A percentile compares a stretch with the other conserved stretches of the same genome.
These are phyloP conservation scores for Saturnispora bothae DNA, from an alignment of 805 yeast genomes.

Conservation along the genomic window DNA sequence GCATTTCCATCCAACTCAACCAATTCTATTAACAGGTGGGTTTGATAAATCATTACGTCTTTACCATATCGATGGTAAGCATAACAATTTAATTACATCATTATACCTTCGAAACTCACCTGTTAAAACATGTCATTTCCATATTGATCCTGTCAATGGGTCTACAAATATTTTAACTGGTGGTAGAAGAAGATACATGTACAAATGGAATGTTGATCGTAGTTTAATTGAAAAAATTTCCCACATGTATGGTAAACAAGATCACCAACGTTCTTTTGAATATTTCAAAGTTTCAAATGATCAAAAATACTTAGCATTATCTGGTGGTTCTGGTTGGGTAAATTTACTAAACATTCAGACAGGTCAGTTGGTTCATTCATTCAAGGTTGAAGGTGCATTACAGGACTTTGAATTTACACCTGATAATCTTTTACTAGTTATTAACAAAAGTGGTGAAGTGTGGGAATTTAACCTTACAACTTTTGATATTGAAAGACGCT, in stretches of 20 bases:
- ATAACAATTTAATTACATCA: constrained; percentile 72
- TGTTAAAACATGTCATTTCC: constrained; percentile 63
- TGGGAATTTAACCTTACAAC: constrained; percentile 68
- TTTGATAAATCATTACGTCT: constrained; percentile 81
- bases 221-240: constrained; percentile 71
- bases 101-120: constrained; percentile 73
- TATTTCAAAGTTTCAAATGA: constrained; percentile 65
- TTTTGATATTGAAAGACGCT: constrained; percentile 46
- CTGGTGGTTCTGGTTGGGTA: constrained; percentile 87
- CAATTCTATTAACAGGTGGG: constrained; percentile 83
- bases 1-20: constrained; percentile 76
- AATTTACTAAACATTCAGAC: constrained; percentile 65
- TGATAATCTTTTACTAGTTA: constrained; percentile 38
- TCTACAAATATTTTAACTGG: constrained; percentile 58
- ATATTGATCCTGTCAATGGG: constrained; percentile 36
- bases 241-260: constrained; percentile 86
- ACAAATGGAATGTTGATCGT: constrained; percentile 68
- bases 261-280: constrained; percentile 78
- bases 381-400: constrained; percentile 79
- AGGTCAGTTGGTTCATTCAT: constrained; percentile 82
- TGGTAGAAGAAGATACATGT: constrained; percentile 88
- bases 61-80: constrained; percentile 83
- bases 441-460: constrained; percentile 74
- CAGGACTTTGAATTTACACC: constrained; percentile 65
- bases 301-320: constrained; percentile 63